Evolutionary conservation across 2,329 filamentous ascomycete species (phyloP).

Genomic region (Aureobasidium musti): DNA sequence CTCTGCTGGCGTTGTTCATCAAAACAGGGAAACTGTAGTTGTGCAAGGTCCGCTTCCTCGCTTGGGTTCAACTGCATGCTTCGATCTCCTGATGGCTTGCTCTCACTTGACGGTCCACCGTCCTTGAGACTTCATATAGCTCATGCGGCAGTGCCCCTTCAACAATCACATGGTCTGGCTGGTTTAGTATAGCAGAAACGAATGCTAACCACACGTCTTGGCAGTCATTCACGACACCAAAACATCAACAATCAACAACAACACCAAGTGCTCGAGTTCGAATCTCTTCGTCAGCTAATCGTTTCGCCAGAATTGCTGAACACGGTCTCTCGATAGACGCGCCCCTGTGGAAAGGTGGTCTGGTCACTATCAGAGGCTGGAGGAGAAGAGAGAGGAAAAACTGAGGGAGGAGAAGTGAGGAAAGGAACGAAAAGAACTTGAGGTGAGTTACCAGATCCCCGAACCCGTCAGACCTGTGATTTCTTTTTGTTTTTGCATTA

Average conservation of each 20-base stretch:
- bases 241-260: neutral
- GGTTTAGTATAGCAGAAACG: neutral
- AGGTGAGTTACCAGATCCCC: neutral
- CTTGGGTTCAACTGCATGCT: neutral
- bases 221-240: neutral
- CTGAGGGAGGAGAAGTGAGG: neutral
- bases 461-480: neutral
- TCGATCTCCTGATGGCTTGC: neutral
- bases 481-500: neutral
- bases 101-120: neutral
- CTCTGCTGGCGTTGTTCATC: too few relatives aligned
- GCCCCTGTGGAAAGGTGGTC: constrained; percentile 12
- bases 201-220: neutral
- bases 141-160: too few relatives aligned
- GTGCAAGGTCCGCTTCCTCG: neutral
- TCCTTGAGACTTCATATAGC: neutral
- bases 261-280: neutral
- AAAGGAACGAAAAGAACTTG: neutral
- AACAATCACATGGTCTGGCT: constrained; percentile 12
- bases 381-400: neutral
- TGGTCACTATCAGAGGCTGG: constrained; percentile 5
- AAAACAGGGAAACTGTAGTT: too few relatives aligned
- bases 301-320: neutral
- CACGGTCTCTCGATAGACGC: neutral
- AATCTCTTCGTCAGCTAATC: neutral